phyloP scores from a whole-genome alignment of 495 filamentous ascomycete genomes.

The Penicillium antarcticum region DNA sequence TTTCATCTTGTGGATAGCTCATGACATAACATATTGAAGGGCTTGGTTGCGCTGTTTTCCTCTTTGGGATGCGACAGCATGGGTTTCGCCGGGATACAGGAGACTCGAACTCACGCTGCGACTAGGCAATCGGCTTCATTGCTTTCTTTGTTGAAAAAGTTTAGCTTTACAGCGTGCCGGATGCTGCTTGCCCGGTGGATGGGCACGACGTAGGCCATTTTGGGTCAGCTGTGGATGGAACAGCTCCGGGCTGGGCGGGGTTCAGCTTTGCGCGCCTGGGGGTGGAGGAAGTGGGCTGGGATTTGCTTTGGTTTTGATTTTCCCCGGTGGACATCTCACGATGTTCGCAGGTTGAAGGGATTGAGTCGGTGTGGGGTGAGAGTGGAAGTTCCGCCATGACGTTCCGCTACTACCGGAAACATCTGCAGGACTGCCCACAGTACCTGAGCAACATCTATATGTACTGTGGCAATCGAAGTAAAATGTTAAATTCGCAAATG shows the following conservation, averaged over 20 bases:
- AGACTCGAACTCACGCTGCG: slow-evolving; percentile 64
- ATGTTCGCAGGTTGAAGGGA: not conserved
- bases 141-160: slow-evolving; percentile 66
- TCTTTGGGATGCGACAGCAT: not conserved
- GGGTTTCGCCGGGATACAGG: not conserved
- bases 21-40: too few species aligned
- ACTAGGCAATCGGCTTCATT: slow-evolving; percentile 84
- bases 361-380: slow-evolving; percentile 6
- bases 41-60: too few species aligned
- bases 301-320: not conserved
- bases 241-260: slow-evolving; percentile 10
- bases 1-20: too few species aligned
- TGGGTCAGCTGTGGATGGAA: slow-evolving; percentile 2
- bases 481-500: not conserved
- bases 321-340: too few species aligned
- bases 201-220: slow-evolving; percentile 92
- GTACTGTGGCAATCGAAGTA: not conserved
- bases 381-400: slow-evolving; percentile 16
- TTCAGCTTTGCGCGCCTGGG: slow-evolving; percentile 8
- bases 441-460: not conserved
- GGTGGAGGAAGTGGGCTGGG: not conserved
- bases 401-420: slow-evolving; percentile 26
- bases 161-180: slow-evolving; percentile 77
- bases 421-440: not conserved
- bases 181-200: slow-evolving; percentile 91